Percentiles rank a stretch among this genome's conserved stretches.
phyloP scores from a whole-genome alignment of 176 grass and related monocot genomes.

The Zoysia pacifica region DNA sequence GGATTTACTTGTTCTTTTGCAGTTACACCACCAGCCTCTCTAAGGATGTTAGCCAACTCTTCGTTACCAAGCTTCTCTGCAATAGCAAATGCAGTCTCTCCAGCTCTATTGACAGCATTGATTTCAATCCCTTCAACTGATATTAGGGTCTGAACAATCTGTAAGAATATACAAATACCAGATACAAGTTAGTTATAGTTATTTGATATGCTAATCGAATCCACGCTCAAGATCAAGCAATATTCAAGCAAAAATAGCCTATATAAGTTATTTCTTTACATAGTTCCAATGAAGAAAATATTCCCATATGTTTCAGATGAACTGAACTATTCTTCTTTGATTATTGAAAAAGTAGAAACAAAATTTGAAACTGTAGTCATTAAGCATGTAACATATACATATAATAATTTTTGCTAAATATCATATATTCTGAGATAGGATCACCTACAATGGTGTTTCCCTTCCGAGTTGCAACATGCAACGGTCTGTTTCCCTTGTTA shows the following conservation, averaged over 20 bases:
- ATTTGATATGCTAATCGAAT: constrained; percentile 6
- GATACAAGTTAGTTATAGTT: constrained; percentile 10
- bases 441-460: constrained; percentile 71
- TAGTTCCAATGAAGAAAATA: background rate
- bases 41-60: constrained; percentile 65
- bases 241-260: background rate
- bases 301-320: background rate
- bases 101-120: constrained; percentile 84
- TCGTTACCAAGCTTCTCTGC: constrained; percentile 74
- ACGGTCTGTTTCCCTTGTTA: constrained; percentile 78
- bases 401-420: background rate
- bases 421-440: constrained; percentile 33
- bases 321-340: background rate
- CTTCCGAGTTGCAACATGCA: constrained; percentile 93
- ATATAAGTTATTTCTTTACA: background rate
- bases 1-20: constrained; percentile 76
- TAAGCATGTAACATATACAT: background rate
- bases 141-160: constrained; percentile 81
- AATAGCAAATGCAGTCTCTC: constrained; percentile 86
- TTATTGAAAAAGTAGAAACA: constrained; percentile 1
- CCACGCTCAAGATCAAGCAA: background rate
- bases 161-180: constrained; percentile 40
- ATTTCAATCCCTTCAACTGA: constrained; percentile 67
- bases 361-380: background rate
- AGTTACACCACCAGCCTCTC: constrained; percentile 56